Base-by-base conservation (phyloP, 768 basidiomycete species). In the Antrodiella citrinella region DNA sequence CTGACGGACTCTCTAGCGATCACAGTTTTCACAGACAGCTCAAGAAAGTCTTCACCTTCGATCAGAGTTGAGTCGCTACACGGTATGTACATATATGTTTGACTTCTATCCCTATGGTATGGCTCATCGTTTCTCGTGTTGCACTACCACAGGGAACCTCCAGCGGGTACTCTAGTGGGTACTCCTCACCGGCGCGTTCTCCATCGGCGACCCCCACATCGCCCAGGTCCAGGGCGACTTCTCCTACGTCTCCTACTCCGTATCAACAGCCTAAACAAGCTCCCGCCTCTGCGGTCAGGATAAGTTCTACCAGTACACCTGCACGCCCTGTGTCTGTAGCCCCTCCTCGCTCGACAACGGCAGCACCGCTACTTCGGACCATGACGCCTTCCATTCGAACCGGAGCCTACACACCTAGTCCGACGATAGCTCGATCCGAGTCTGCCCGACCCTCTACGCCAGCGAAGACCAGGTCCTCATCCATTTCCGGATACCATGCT, bases 11-110 rank as follows among this genome's bases (percentile, higher is more conserved):
- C 43, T 51, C 54, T 60, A 85, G 84, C 78, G 80, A 64, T 62
- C 72, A 48, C 72, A 75, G 63, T 81, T 80, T 66, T 68, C 73
- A 55, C 78, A 81, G 71, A 83, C 83, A 74, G 73, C 78, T 50
- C 82, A 82, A 68, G 86, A 87, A 68, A 80, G 74, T 61, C 81
- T 83, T 62, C 72, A 73, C 58, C 73, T 87, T 41, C 81, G 80
- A 49, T 73, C 75, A 51, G 86, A 89, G 68, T 66, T 84, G 49
- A 78, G 68, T 66, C 77, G 83, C 47, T 61, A 74, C 55, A 77
- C 74, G 64, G 71, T 73, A 47, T 70, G 73, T 12, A 74, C 41
- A 43, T 19, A 43, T 22, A 9, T n/a, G 21, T 22, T 19, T 19
- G 41, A 22, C 19, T 43, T 5, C 15, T 43, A 10, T 53, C 59